Percentiles rank a stretch among this genome's conserved stretches.
Evolutionary conservation across 1,284 basidiomycete genomes (phyloP).

Genomic region (Stygiomarasmius scandens): DNA sequence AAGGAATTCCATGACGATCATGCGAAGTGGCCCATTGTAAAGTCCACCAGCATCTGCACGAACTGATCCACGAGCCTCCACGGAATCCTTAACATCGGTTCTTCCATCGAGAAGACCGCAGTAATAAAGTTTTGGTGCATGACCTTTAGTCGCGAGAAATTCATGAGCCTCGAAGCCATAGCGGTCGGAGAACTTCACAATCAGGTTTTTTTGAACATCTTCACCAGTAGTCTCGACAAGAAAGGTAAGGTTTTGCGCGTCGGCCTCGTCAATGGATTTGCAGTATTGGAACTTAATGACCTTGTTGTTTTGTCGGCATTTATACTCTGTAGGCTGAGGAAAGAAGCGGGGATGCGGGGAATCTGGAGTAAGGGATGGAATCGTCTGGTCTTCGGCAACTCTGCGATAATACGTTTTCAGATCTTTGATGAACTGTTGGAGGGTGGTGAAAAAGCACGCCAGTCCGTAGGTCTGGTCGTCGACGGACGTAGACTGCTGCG

Average conservation of each 20-base stretch:
- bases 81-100: not conserved
- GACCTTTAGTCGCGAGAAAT: not conserved
- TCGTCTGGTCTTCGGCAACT: not conserved
- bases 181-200: not conserved
- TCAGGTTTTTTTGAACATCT: not conserved
- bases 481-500: conserved; percentile 12
- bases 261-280: not conserved
- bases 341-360: not conserved
- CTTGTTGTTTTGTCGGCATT: not conserved
- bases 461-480: conserved; percentile 14
- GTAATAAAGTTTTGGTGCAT: conserved; percentile 8
- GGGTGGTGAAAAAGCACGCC: conserved; percentile 14
- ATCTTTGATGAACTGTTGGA: not conserved
- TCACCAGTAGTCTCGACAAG: not conserved
- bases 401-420: not conserved
- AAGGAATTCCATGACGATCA: conserved; percentile 18
- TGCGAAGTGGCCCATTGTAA: not conserved
- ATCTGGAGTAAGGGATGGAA: not conserved
- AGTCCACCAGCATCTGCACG: not conserved
- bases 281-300: not conserved
- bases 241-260: not conserved
- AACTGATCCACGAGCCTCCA: not conserved
- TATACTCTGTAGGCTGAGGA: not conserved
- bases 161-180: not conserved
- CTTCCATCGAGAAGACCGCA: not conserved